A percentile compares a stretch with the other conserved stretches of the same genome.
Conservation (phyloP, 352 stramenopile genomes). For the Phytopythium aichiense region DNA sequence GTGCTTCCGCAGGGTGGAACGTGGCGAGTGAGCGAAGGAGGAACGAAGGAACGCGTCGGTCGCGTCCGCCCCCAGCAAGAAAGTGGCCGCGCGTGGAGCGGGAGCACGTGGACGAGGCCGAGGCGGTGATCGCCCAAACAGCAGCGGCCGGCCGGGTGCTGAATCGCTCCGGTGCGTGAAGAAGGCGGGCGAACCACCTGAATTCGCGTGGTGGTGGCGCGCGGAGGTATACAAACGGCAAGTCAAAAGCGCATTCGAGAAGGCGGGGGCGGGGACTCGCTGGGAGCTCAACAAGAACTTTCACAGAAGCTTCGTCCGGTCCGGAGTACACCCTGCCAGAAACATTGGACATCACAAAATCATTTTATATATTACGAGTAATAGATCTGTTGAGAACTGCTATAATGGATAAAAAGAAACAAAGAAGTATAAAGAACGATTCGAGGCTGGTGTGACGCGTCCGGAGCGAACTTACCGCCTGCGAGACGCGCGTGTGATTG, state of each 20-base stretch:
- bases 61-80: no score
- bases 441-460: not conserved
- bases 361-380: not conserved
- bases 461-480: not conserved
- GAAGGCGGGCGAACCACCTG: not conserved
- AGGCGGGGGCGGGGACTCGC: not conserved
- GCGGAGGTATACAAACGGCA: not conserved
- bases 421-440: not conserved
- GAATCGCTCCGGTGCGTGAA: no score
- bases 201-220: conserved; percentile 1
- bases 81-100: no score
- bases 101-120: no score
- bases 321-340: not conserved
- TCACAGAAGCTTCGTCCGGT: conserved; percentile 12
- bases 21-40: no score
- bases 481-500: not conserved
- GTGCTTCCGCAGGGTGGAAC: no score
- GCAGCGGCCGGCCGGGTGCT: no score
- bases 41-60: no score
- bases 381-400: no score
- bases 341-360: not conserved
- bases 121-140: conserved; percentile 1
- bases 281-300: conserved; percentile 8
- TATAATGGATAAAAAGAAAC: not conserved
- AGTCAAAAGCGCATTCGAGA: conserved; percentile 4